Evolutionary conservation across 2,329 filamentous ascomycete species (phyloP).

Genomic region (Incumbomyces lentus): DNA sequence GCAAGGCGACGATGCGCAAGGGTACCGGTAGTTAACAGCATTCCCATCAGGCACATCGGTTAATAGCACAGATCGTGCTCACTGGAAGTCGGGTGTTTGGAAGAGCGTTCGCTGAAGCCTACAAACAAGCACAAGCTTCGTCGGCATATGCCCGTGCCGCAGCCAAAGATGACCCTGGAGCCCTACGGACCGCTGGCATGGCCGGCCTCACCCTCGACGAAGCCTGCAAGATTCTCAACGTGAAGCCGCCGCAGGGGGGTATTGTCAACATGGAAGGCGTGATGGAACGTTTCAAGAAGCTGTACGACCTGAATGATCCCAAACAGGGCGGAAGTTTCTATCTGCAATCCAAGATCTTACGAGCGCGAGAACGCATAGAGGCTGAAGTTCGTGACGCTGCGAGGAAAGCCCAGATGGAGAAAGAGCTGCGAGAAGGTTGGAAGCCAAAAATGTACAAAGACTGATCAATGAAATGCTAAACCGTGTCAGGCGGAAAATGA

Average conservation of each 20-base stretch:
- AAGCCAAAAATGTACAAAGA: conserved; percentile 94
- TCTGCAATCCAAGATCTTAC: conserved; percentile 88
- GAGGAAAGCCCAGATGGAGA: conserved; percentile 62
- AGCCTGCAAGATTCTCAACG: conserved; percentile 93
- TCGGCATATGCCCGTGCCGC: conserved; percentile 70
- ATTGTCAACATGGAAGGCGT: conserved; percentile 69
- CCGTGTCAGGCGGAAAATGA: conserved; percentile 17
- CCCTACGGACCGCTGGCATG: conserved; percentile 46
- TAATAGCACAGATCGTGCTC: conserved; percentile 86
- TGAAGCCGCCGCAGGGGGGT: conserved; percentile 73
- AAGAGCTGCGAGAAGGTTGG: conserved; percentile 74
- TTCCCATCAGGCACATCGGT: conserved; percentile 68
- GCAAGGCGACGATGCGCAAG: not conserved
- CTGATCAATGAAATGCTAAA: conserved; percentile 38
- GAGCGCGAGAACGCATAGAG: conserved; percentile 86
- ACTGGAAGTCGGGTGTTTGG: conserved; percentile 86
- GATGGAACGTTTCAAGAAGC: conserved; percentile 77
- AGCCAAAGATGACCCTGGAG: conserved; percentile 42
- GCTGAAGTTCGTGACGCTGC: conserved; percentile 65
- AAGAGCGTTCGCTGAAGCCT: conserved; percentile 86
- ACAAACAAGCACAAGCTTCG: conserved; percentile 84
- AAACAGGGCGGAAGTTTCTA: conserved; percentile 97
- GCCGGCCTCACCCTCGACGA: conserved; percentile 85
- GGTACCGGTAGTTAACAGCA: not conserved
- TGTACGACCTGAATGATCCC: conserved; percentile 91